Evolutionary conservation across 768 basidiomycete genomes (phyloP).

Genomic region (Phaffia tasmanica): DNA sequence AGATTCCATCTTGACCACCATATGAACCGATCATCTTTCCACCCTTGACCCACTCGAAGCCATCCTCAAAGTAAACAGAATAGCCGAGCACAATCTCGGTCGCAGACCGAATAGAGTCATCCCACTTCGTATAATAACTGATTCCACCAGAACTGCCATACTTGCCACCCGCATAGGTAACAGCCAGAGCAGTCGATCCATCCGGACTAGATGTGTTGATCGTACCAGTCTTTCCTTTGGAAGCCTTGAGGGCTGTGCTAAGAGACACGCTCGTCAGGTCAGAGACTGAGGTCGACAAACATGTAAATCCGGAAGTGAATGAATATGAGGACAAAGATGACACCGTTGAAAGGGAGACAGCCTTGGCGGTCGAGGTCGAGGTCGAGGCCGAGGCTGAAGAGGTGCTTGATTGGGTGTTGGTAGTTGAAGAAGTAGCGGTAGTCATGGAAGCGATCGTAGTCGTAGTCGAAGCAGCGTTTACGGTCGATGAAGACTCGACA

Average conservation of each 20-base stretch:
- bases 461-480: background rate
- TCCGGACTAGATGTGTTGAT: conserved; percentile 6
- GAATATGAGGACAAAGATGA: conserved; percentile 7
- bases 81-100: conserved; percentile 14
- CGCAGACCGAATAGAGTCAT: background rate
- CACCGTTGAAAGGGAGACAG: background rate
- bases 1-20: conserved; percentile 36
- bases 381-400: background rate
- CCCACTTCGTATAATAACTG: background rate
- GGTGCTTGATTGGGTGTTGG: background rate
- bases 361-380: background rate
- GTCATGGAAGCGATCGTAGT: background rate
- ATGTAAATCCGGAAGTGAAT: background rate
- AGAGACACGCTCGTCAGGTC: conserved; percentile 12
- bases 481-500: background rate
- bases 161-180: background rate
- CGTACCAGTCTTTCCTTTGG: conserved; percentile 9
- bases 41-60: conserved; percentile 66
- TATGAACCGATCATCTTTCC: conserved; percentile 77
- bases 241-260: background rate
- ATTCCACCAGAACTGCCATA: background rate
- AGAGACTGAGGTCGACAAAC: background rate
- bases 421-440: conserved; percentile 1
- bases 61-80: conserved; percentile 38
- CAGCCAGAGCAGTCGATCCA: conserved; percentile 10